Evolutionary conservation across 768 basidiomycete species (phyloP), one percentile per base, ranked within the genome.

Genomic region (Hygrophorus russula): DNA sequence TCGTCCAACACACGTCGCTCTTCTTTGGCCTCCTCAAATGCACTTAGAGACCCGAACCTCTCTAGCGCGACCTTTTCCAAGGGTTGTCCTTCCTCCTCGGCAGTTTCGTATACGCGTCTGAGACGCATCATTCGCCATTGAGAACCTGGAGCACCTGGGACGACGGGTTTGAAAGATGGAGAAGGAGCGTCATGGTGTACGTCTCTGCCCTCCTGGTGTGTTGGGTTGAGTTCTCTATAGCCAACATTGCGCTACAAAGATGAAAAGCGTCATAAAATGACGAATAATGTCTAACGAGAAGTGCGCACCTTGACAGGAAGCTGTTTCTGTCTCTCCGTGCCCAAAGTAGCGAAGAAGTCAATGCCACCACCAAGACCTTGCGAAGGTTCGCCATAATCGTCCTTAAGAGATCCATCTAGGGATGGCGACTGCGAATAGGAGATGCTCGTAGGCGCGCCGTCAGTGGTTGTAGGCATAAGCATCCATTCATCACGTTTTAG

Each of bases 41-140:
- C 84, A 41, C 82, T 76, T 17, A 93, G 59, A 2, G 77, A 79
- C 3, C 86, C 90, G 53, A 96, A 98, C 4, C 92, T 76, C 46
- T 98, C 94, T 10, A 87, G 50, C 0, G 84, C 94, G 24, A 98
- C 74, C 46, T 91, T 75, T 51, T 88, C 82, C 9, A 89, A 57
- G 0, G 78, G 56, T 4, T 69, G 62, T 4, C 76, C 74, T 59
- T 93, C 90, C 54, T 97, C 93, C 46, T 89, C 80, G 0, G 86
- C 90, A 2, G 85, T 74, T 58, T 98, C 94, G 56, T 89, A 93
- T 1, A 90, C 82, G 12, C 87, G 74, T 32, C 81, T 77, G 0
- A 99, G 75, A 53, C 92, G 90, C 81, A 88, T 91, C 96, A 98
- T 98, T 12, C 96, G 80, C 94, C 96, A 99, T 56, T 79, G 80